Evolutionary conservation across 2,329 filamentous ascomycete genomes (phyloP), one percentile per base, ranked within the genome.

Genomic region (Aspergillus eucalypticola): DNA sequence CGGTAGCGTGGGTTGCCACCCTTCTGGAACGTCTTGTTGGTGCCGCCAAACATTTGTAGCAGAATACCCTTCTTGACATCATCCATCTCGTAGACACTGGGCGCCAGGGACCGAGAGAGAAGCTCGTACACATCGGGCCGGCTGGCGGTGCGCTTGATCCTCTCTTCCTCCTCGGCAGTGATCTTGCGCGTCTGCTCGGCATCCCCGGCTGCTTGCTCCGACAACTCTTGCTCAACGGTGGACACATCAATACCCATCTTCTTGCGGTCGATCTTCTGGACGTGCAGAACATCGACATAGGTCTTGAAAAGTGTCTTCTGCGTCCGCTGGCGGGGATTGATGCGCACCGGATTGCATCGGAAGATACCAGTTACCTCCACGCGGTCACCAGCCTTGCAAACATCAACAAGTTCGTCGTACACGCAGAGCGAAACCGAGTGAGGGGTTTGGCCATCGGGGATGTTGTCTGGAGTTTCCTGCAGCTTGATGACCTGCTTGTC

Each of bases 401-500:
- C 89, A 78, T 99, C 95, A 0, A 99, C 96, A 55, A 99, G 82
- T 75, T 99, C 95, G 71, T 98, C 94, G 75, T 99, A 98, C 11
- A 93, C 91, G 71, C 94, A 97, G 53, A 99, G 86, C 0, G 94
- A 97, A 25, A 99, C 95, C 0, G 94, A 96, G 77, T 99, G 95
- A 13, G 95, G 95, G 19, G 95, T 99, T 78, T 99, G 95, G 17
- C 95, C 95, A 66, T 96, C 90, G 52, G 95, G 95, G 17, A 99
- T 90, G 39, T 88, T 91, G 75, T 99, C 95, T 0, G 95, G 95
- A 0, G 95, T 99, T 77, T 99, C 95, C 77, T 99, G 95, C 42
- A 99, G 83, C 76, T 99, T 99, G 79, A 99, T 96, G 61, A 99
- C 92, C 75, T 99, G 95, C 81, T 99, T 99, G 75, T 99, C 95